A percentile compares a stretch with the other conserved stretches of the same genome.
Evolutionary conservation across 768 basidiomycete genomes (phyloP).

Genomic region (Brasilioporus rufonigricans): DNA sequence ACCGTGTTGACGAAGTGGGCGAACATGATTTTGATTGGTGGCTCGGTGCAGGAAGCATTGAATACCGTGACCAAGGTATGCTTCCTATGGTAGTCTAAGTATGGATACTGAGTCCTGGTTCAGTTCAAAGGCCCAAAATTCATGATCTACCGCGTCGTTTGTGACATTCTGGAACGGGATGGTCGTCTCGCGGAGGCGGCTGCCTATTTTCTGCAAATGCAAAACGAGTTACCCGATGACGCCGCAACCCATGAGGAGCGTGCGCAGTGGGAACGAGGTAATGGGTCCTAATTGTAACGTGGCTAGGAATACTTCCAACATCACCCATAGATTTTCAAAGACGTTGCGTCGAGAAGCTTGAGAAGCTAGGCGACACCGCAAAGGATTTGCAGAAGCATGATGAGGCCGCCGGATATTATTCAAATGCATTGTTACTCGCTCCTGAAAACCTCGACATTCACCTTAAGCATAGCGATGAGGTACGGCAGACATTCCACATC

Average conservation of each 20-base stretch:
- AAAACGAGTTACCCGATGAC: not conserved
- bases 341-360: not conserved
- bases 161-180: not conserved
- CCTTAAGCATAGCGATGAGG: not conserved
- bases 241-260: not conserved
- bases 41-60: not conserved
- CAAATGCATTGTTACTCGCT: not conserved
- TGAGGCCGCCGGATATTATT: not conserved
- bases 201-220: not conserved
- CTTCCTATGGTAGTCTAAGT: not conserved
- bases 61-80: not conserved
- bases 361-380: not conserved
- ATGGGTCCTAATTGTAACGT: not conserved
- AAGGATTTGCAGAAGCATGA: not conserved
- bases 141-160: not conserved
- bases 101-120: not conserved
- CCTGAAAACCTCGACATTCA: not conserved
- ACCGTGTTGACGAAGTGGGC: not conserved
- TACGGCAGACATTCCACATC: not conserved
- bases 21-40: not conserved
- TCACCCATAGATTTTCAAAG: not conserved
- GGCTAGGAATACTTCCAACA: too few species aligned
- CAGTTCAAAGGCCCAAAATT: not conserved
- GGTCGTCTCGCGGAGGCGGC: not conserved
- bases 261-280: not conserved